phyloP scores from a whole-genome alignment of 352 stramenopile species.

The Blastocystis sp. region DNA sequence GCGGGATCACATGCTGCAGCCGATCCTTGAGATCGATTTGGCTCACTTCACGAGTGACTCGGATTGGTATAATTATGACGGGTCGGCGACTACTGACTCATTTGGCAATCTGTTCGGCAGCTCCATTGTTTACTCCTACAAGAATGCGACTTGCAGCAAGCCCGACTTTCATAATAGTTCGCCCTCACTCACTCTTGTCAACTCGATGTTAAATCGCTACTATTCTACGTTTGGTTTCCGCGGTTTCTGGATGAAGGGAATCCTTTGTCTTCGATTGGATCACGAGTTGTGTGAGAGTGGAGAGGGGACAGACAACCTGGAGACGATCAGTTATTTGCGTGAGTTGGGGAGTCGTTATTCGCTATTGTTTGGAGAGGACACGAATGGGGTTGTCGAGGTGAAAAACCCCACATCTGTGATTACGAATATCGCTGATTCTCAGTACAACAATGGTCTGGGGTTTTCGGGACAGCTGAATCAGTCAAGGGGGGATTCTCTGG shows the following conservation, averaged over 20 bases:
- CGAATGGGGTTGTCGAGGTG: neutral
- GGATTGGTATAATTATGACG: slow-evolving; percentile 34
- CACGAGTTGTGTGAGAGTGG: neutral
- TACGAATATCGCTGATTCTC: neutral
- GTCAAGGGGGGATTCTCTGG: neutral
- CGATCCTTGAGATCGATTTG: neutral
- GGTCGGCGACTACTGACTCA: neutral
- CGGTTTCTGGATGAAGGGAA: neutral
- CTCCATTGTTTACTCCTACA: neutral
- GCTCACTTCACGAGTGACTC: neutral
- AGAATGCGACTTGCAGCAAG: neutral
- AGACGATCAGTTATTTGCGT: neutral
- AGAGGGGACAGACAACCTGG: neutral
- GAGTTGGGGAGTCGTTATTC: neutral
- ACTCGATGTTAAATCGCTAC: neutral
- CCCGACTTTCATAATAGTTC: neutral
- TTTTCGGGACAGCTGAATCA: neutral
- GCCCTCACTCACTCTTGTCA: neutral
- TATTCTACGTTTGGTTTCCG: neutral
- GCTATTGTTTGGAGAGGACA: neutral
- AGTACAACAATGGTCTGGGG: neutral
- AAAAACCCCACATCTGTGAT: neutral
- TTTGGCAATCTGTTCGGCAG: slow-evolving; percentile 15
- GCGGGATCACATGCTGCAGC: neutral
- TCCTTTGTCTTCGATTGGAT: slow-evolving; percentile 22